These are phyloP conservation scores for Xylariaceae sp. DNA, from an alignment of 2,329 filamentous ascomycete species.

Conservation along the genomic window DNA sequence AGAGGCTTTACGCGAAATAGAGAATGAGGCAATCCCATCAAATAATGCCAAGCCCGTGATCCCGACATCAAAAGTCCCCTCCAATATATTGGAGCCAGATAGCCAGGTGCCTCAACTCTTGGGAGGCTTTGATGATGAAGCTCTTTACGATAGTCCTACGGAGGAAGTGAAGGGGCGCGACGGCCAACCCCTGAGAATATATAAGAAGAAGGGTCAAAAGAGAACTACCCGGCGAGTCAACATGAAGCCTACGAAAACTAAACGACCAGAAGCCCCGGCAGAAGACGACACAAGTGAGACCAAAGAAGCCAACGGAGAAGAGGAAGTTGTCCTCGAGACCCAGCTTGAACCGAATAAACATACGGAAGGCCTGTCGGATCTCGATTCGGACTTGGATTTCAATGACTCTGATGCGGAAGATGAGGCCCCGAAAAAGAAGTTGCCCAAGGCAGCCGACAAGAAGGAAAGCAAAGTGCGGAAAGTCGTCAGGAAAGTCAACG, in stretches of 20 bases:
- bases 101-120: slow-evolving; percentile 44
- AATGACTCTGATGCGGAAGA: slow-evolving; percentile 34
- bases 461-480: slow-evolving; percentile 46
- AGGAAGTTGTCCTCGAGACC: slow-evolving; percentile 40
- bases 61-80: slow-evolving; percentile 8
- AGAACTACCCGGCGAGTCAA: slow-evolving; percentile 67
- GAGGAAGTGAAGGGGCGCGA: slow-evolving; percentile 48
- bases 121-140: slow-evolving; percentile 62
- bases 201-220: slow-evolving; percentile 83
- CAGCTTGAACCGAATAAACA: slow-evolving; percentile 31
- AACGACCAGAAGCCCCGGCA: slow-evolving; percentile 40
- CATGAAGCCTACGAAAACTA: slow-evolving; percentile 52
- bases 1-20: slow-evolving; percentile 68
- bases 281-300: slow-evolving; percentile 34
- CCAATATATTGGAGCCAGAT: slow-evolving; percentile 41
- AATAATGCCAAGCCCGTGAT: slow-evolving; percentile 19
- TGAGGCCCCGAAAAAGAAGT: slow-evolving; percentile 30
- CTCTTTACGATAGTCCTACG: slow-evolving; percentile 53
- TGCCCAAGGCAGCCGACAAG: slow-evolving; percentile 34
- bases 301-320: slow-evolving; percentile 37
- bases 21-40: slow-evolving; percentile 42
- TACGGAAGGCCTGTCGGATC: slow-evolving; percentile 33
- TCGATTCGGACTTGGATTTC: slow-evolving; percentile 40
- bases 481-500: slow-evolving; percentile 57
- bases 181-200: slow-evolving; percentile 58